phyloP scores from a whole-genome alignment of 345 rosid species.

The Abelmoschus esculentus region DNA sequence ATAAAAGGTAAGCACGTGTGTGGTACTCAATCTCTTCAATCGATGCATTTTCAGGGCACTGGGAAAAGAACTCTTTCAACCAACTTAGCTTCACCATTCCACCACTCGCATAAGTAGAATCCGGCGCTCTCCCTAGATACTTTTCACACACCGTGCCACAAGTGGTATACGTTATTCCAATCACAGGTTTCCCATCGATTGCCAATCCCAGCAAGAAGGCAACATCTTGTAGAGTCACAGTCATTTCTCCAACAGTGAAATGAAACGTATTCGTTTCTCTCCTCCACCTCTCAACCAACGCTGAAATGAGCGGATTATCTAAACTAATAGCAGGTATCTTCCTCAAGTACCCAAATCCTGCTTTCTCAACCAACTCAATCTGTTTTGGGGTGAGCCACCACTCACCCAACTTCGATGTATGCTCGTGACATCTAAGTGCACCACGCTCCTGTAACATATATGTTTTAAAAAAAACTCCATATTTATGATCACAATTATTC shows the following conservation, averaged over 20 bases:
- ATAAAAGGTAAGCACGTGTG: conserved; percentile 86
- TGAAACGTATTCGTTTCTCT: conserved; percentile 96
- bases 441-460: conserved; percentile 66
- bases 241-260: conserved; percentile 85
- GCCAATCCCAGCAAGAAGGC: conserved; percentile 70
- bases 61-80: conserved; percentile 84
- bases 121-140: conserved; percentile 66
- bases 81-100: conserved; percentile 99
- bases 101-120: conserved; percentile 80
- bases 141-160: conserved; percentile 58
- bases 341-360: conserved; percentile 83
- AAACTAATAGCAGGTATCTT: conserved; percentile 89
- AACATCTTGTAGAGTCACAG: conserved; percentile 79
- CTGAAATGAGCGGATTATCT: conserved; percentile 89
- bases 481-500: not conserved
- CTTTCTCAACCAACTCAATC: conserved; percentile 72
- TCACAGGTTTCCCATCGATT: conserved; percentile 86
- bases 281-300: conserved; percentile 94
- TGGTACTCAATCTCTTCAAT: conserved; percentile 53
- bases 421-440: conserved; percentile 96
- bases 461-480: not conserved
- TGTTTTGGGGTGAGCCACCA: conserved; percentile 73
- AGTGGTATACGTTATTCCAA: conserved; percentile 82
- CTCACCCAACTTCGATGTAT: conserved; percentile 84
- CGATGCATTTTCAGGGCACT: conserved; percentile 56